A percentile compares a stretch with the other conserved stretches of the same genome.
Evolutionary conservation across 768 basidiomycete genomes (phyloP).

Genomic region (Termitomyces sp.): DNA sequence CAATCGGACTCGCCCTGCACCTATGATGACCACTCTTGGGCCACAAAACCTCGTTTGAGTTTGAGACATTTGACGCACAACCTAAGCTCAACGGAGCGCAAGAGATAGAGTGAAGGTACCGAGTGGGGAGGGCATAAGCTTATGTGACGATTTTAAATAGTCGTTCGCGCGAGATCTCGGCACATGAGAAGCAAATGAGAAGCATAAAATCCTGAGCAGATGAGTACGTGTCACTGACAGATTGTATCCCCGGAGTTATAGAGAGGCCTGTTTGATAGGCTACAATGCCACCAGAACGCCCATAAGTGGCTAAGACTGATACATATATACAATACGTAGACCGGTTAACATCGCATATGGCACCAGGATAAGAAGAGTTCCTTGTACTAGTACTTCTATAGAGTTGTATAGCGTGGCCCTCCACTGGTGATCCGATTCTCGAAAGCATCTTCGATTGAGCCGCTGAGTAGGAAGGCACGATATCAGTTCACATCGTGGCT

Average conservation of each 20-base stretch:
- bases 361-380: not conserved
- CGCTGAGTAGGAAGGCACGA: not conserved
- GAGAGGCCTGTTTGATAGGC: not conserved
- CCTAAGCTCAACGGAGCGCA: not conserved
- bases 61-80: not conserved
- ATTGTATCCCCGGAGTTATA: not conserved
- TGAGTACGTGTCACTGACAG: not conserved
- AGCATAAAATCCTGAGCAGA: not conserved
- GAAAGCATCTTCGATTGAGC: not conserved
- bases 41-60: not conserved
- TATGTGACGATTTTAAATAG: not conserved
- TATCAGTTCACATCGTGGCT: too few species aligned
- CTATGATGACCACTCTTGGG: slow-evolving; percentile 30
- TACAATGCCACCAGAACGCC: not conserved
- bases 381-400: not conserved
- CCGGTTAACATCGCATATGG: not conserved
- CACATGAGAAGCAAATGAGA: not conserved
- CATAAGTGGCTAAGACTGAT: not conserved
- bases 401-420: not conserved
- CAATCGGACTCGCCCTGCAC: slow-evolving; percentile 28
- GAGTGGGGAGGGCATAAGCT: not conserved
- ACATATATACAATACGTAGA: not conserved
- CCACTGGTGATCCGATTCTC: not conserved
- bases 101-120: not conserved
- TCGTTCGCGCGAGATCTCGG: not conserved